Evolutionary conservation across 1,284 basidiomycete genomes (phyloP).

Genomic region (Dichomitus squalens): DNA sequence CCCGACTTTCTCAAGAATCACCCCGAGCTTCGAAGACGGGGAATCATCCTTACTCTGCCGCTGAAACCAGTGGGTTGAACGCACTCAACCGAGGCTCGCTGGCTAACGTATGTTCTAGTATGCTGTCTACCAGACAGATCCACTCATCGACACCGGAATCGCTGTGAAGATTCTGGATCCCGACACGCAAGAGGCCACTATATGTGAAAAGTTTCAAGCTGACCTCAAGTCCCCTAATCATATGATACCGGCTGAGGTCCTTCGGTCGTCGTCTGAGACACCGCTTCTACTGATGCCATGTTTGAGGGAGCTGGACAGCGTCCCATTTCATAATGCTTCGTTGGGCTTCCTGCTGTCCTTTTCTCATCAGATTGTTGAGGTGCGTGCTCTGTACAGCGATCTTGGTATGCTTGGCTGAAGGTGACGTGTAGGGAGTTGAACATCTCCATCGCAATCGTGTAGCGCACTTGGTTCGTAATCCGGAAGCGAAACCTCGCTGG

Average conservation of each 20-base stretch:
- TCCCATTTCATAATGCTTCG: too few species aligned
- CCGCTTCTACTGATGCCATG: too few species aligned
- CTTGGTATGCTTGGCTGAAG: background rate
- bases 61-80: too few species aligned
- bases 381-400: too few species aligned
- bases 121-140: background rate
- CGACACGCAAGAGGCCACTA: background rate
- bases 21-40: background rate
- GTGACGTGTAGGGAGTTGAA: background rate
- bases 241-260: too few species aligned
- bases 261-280: too few species aligned
- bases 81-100: background rate
- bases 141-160: background rate
- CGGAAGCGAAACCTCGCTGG: too few species aligned
- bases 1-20: background rate
- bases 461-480: background rate
- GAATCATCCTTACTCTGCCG: background rate
- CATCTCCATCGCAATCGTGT: background rate
- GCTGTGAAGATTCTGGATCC: background rate
- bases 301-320: too few species aligned
- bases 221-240: too few species aligned
- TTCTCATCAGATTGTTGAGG: too few species aligned
- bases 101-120: background rate
- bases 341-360: too few species aligned
- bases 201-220: background rate